Percentiles rank a stretch among this genome's conserved stretches.
Evolutionary conservation across 2,329 filamentous ascomycete species (phyloP).

Genomic region (Xylaria sp.): DNA sequence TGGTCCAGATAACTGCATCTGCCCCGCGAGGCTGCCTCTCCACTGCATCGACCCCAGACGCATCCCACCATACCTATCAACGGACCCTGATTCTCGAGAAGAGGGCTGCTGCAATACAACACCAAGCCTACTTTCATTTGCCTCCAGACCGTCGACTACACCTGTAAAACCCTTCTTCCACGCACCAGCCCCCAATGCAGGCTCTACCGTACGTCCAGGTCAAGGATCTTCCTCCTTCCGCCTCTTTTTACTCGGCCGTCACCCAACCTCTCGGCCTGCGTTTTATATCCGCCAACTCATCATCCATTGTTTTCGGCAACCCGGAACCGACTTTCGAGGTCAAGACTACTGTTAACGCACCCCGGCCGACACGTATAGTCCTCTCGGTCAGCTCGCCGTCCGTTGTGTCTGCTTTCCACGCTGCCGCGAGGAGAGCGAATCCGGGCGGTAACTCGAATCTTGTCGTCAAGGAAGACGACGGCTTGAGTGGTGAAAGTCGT

Average conservation of each 20-base stretch:
- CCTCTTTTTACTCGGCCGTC: slow-evolving; percentile 84
- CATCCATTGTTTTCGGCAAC: slow-evolving; percentile 57
- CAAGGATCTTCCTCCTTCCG: slow-evolving; percentile 79
- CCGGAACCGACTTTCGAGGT: slow-evolving; percentile 58
- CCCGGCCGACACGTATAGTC: slow-evolving; percentile 63
- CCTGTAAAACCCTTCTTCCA: slow-evolving; percentile 25
- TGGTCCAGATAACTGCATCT: slow-evolving; percentile 39
- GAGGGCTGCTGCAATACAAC: slow-evolving; percentile 20
- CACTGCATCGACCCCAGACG: slow-evolving; percentile 13
- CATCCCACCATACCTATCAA: slow-evolving; percentile 17
- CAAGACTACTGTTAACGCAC: slow-evolving; percentile 53
- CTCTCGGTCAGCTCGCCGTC: slow-evolving; percentile 74
- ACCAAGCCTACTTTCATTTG: slow-evolving; percentile 3
- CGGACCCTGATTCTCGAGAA: slow-evolving; percentile 6
- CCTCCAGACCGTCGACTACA: neutral
- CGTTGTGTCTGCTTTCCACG: slow-evolving; percentile 77
- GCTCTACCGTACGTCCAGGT: slow-evolving; percentile 69
- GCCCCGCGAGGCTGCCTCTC: slow-evolving; percentile 38
- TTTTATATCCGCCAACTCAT: slow-evolving; percentile 63
- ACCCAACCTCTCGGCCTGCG: slow-evolving; percentile 81
- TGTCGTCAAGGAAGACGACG: slow-evolving; percentile 40
- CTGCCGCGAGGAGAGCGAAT: slow-evolving; percentile 71
- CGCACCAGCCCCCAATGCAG: slow-evolving; percentile 47
- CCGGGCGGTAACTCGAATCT: slow-evolving; percentile 49
- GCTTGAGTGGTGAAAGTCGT: slow-evolving; percentile 50